These are phyloP conservation scores for Geosmithia morbida DNA, from an alignment of 2,329 filamentous ascomycete species.

Conservation along the genomic window DNA sequence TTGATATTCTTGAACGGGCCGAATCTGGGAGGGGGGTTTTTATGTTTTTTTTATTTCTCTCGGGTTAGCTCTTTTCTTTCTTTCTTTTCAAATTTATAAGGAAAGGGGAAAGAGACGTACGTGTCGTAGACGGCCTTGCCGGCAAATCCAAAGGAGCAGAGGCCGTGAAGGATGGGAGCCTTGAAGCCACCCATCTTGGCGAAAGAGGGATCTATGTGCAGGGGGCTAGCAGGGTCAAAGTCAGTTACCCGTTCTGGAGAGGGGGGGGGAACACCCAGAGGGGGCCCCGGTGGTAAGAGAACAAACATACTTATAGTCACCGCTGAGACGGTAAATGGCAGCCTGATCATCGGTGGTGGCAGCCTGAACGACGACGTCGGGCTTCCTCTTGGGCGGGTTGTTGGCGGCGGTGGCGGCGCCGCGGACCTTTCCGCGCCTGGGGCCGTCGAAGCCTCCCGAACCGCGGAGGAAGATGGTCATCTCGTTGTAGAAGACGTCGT, in stretches of 20 bases:
- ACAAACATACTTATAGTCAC: conserved; percentile 71
- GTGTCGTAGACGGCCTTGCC: conserved; percentile 80
- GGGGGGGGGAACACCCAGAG: not conserved
- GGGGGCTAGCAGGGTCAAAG: conserved; percentile 33
- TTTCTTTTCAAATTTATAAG: too few species aligned
- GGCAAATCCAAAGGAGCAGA: conserved; percentile 86
- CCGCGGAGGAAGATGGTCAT: conserved; percentile 85
- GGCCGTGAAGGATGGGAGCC: conserved; percentile 86
- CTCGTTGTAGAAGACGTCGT: conserved; percentile 96
- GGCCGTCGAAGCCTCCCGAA: conserved; percentile 78
- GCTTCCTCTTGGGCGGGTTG: conserved; percentile 58
- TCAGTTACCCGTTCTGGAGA: not conserved
- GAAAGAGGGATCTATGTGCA: conserved; percentile 91
- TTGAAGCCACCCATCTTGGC: conserved; percentile 94
- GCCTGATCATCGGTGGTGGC: conserved; percentile 84
- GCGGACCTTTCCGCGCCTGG: conserved; percentile 61
- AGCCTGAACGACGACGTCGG: conserved; percentile 75
- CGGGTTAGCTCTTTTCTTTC: not conserved
- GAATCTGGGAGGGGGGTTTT: conserved; percentile 24
- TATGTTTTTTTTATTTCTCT: too few species aligned
- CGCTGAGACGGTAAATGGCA: conserved; percentile 81
- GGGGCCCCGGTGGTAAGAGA: not conserved
- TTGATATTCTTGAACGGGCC: conserved; percentile 84
- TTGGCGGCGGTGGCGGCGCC: conserved; percentile 71
- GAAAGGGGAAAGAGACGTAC: conserved; percentile 6